Evolutionary conservation across 768 basidiomycete genomes (phyloP).

Genomic region (Guyanaporus albipodus): DNA sequence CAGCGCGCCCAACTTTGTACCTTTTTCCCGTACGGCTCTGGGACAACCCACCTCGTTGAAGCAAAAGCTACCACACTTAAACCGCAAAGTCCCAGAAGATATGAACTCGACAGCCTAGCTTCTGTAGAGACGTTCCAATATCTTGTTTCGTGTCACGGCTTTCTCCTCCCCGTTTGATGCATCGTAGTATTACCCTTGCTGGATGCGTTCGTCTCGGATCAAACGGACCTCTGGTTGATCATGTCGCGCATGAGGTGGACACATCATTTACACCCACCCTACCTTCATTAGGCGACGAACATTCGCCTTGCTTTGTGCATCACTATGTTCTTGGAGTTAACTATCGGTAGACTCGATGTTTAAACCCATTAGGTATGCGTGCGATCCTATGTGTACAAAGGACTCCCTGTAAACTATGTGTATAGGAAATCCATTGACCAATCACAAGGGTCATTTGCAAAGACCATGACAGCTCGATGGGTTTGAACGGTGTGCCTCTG

Average conservation of each 20-base stretch:
- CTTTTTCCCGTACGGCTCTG: neutral
- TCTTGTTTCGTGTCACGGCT: conserved; percentile 1
- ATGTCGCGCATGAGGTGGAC: neutral
- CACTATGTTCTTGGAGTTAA: too few species aligned
- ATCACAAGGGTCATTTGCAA: too few species aligned
- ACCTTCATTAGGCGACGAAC: neutral
- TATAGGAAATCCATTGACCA: too few species aligned
- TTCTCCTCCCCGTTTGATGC: neutral
- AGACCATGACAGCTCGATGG: too few species aligned
- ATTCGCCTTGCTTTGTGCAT: too few species aligned
- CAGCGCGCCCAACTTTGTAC: neutral
- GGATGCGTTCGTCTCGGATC: neutral
- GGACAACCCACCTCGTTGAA: neutral
- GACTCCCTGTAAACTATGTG: too few species aligned
- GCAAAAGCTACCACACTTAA: neutral
- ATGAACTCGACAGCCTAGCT: conserved; percentile 2
- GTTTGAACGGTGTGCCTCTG: too few species aligned
- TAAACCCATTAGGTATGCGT: too few species aligned
- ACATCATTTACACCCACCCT: neutral
- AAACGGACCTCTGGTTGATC: neutral
- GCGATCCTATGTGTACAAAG: too few species aligned
- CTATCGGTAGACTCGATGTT: too few species aligned
- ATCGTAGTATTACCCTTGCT: neutral
- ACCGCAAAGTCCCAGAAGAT: conserved; percentile 3
- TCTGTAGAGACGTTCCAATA: conserved; percentile 6